phyloP scores from a whole-genome alignment of 257 asterid genomes.

The Scutellaria baicalensis region DNA sequence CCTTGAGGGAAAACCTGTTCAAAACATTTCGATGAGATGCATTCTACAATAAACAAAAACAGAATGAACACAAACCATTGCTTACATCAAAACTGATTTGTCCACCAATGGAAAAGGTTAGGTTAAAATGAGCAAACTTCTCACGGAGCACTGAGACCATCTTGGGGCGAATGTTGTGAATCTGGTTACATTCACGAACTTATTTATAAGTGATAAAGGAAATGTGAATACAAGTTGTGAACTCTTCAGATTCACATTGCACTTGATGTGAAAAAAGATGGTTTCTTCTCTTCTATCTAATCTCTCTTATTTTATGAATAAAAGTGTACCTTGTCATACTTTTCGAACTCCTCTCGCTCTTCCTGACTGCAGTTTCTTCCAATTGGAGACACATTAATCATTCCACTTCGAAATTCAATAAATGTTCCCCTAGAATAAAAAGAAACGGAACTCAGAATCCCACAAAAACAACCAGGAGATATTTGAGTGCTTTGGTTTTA shows the following conservation, averaged over 20 bases:
- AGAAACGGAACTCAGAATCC: constrained; percentile 12
- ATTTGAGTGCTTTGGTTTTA: constrained; percentile 15
- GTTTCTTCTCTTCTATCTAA: neutral
- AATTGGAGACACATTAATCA: constrained; percentile 94
- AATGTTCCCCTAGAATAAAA: constrained; percentile 74
- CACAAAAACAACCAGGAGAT: neutral
- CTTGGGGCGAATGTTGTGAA: constrained; percentile 69
- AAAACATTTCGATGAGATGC: constrained; percentile 8
- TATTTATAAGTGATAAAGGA: constrained; percentile 4
- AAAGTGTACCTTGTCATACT: constrained; percentile 80
- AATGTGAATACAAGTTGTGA: neutral
- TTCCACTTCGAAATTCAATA: constrained; percentile 93
- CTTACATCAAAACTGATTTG: constrained; percentile 98
- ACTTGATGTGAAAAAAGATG: neutral
- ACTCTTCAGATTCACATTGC: constrained; percentile 1
- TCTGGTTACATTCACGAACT: constrained; percentile 34
- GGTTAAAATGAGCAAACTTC: constrained; percentile 70
- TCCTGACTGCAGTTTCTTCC: constrained; percentile 99
- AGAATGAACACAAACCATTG: neutral
- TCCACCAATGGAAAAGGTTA: constrained; percentile 90
- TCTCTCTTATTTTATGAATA: neutral
- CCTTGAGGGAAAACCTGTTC: constrained; percentile 88
- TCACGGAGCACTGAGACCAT: constrained; percentile 82
- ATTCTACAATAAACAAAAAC: neutral
- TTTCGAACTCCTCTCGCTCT: constrained; percentile 90